These are phyloP conservation scores for Boletus bicolor DNA, from an alignment of 768 basidiomycete species.

Conservation along the genomic window DNA sequence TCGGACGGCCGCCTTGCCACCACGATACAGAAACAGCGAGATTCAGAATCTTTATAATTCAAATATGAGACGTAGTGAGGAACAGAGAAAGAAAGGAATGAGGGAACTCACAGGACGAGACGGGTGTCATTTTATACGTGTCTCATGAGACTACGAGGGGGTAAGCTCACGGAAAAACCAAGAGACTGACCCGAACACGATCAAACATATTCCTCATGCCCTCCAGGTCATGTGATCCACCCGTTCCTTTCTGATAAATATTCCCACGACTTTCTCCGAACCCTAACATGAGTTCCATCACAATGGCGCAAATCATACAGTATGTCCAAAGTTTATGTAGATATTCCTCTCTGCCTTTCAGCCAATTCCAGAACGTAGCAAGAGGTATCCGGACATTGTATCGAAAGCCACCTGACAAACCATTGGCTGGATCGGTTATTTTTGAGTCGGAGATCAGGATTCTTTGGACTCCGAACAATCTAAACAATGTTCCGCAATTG, in stretches of 20 bases:
- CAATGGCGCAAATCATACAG: too few species aligned
- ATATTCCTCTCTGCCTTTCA: too few species aligned
- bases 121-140: neutral
- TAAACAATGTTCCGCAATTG: too few species aligned
- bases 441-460: neutral
- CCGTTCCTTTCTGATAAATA: slow-evolving; percentile 2
- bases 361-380: too few species aligned
- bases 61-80: neutral
- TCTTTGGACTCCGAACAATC: too few species aligned
- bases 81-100: neutral
- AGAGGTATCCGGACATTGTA: too few species aligned
- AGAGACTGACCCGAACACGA: neutral
- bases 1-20: slow-evolving; percentile 54
- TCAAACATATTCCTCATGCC: neutral
- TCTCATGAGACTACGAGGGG: neutral
- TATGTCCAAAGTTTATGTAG: too few species aligned
- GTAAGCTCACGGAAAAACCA: neutral
- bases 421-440: neutral
- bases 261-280: neutral
- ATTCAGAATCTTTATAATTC: slow-evolving; percentile 32
- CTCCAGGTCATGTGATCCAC: neutral
- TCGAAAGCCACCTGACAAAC: too few species aligned
- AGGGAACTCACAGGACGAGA: neutral
- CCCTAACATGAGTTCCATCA: too few species aligned
- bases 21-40: slow-evolving; percentile 67